phyloP scores from a whole-genome alignment of 441 rosid species.

The Gossypium lobatum region DNA sequence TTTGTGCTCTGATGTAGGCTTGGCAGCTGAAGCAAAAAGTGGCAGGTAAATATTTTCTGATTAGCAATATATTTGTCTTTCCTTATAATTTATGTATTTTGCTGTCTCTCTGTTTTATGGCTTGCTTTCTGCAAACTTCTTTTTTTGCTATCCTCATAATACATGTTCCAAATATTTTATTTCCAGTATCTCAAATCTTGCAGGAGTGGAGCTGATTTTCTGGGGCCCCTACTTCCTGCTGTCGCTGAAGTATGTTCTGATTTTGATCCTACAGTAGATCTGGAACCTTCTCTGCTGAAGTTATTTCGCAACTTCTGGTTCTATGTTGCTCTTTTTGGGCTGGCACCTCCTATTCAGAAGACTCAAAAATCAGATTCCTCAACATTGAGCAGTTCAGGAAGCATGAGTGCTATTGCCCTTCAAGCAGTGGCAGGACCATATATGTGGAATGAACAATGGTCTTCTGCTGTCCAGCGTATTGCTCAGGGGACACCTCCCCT shows the following conservation, averaged over 20 bases:
- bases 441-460: slow-evolving; percentile 86
- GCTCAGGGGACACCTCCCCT: slow-evolving; percentile 99
- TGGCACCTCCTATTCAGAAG: slow-evolving; percentile 89
- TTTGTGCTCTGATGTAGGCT: slow-evolving; percentile 95
- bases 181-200: slow-evolving; percentile 19
- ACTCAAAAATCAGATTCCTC: slow-evolving; percentile 67
- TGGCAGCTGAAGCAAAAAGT: slow-evolving; percentile 93
- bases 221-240: slow-evolving; percentile 96
- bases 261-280: slow-evolving; percentile 77
- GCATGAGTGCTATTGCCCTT: slow-evolving; percentile 61
- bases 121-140: slow-evolving; percentile 11
- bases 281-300: slow-evolving; percentile 93
- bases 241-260: slow-evolving; percentile 97
- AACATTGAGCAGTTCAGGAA: slow-evolving; percentile 68
- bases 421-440: slow-evolving; percentile 98
- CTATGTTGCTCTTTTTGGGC: slow-evolving; percentile 93
- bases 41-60: slow-evolving; percentile 56
- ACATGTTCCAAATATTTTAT: slow-evolving; percentile 15
- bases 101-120: not conserved
- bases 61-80: not conserved
- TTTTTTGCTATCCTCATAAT: slow-evolving; percentile 10
- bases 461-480: slow-evolving; percentile 80
- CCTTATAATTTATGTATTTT: slow-evolving; percentile 9
- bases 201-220: slow-evolving; percentile 98
- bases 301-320: slow-evolving; percentile 98